A percentile compares a stretch with the other conserved stretches of the same genome.
Conservation (phyloP, 2,329 filamentous ascomycete genomes). For the Mariannaea elegans region DNA sequence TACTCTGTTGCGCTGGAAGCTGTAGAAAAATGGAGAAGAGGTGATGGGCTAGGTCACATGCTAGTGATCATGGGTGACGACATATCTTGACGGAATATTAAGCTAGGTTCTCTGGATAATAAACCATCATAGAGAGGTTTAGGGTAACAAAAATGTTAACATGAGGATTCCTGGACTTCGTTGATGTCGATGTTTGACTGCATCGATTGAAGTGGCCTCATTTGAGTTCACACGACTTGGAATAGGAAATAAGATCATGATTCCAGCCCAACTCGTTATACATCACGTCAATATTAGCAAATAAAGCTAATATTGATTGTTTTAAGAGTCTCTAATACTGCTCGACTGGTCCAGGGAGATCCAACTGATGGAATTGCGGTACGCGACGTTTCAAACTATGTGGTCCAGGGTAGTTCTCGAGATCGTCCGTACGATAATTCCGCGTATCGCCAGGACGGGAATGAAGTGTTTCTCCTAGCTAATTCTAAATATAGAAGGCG, state of each 20-base stretch:
- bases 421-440: not conserved
- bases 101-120: no score
- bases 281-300: no score
- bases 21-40: constrained; percentile 22
- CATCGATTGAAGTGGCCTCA: no score
- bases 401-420: not conserved
- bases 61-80: not conserved
- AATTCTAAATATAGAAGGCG: constrained; percentile 11
- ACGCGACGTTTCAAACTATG: not conserved
- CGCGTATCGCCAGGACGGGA: not conserved
- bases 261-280: no score
- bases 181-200: no score
- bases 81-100: not conserved
- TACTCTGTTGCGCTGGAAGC: constrained; percentile 71
- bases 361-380: not conserved
- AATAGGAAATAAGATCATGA: no score
- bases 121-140: no score
- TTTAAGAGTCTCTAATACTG: not conserved
- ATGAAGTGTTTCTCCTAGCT: not conserved
- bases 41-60: not conserved
- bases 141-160: no score
- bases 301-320: not conserved
- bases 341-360: not conserved
- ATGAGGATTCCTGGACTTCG: no score
- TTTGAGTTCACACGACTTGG: no score